Evolutionary conservation across 2,329 filamentous ascomycete genomes (phyloP), one percentile per base, ranked within the genome.

Genomic region (Eutypa lata): DNA sequence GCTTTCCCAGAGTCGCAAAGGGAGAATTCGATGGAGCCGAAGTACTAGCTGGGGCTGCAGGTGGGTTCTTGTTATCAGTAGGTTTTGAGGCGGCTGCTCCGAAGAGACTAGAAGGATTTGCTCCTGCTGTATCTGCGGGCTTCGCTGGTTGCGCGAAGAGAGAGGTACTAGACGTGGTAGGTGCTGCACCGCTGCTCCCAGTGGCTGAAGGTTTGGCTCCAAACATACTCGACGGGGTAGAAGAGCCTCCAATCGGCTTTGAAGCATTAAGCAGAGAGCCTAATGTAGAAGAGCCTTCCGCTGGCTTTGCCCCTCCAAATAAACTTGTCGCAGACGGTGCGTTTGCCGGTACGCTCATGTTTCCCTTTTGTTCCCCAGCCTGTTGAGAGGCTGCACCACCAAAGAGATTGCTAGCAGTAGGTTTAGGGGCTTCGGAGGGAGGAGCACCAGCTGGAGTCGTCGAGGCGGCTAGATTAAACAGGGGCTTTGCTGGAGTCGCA

Each of bases 361-460:
- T 53, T 38, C 54, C 8, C 50, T 61, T 63, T 31, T 61, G 63
- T 6, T 63, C 63, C 10, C 72, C 42, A 19, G 19, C 65, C 37
- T 72, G 68, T 61, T 75, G 76, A 3, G 61, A 19, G 16, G 59
- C 44, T 35, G 64, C 21, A 14, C 58, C 54, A 11, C 57, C 63
- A 40, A 72, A 71, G 16, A 70, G 59, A 22, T 55, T 53, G 7
- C 56, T 50, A 45, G 54, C 56, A 28, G 67, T 56, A 19, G 71
- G 63, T 46, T 71, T 69, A 4, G 63, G 55, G 43, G 59, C 57
- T 50, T 70, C 72, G 5, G 71, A 62, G 1, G 79, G 78, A 51
- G 80, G 80, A n/a, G 76, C 74, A 35, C 80, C 80, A 21, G 80
- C 79, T 16, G 80, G 79, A 35, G 80, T 82, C 2, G 79, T 82